These are phyloP conservation scores for Grigorovia yakushimaensis DNA, from an alignment of 805 yeast species.

Conservation along the genomic window DNA sequence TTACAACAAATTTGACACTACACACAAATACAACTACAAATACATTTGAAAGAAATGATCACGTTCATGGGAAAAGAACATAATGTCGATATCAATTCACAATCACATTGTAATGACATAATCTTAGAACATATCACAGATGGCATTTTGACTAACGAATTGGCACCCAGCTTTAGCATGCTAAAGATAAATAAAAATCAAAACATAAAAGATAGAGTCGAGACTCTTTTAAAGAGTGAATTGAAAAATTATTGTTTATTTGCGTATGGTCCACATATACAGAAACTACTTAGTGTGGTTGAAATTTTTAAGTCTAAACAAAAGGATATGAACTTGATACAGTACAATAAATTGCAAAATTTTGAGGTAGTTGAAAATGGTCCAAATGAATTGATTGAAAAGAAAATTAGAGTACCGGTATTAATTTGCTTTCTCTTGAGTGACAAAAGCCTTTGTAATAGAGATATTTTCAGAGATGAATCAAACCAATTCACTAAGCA, in stretches of 20 bases:
- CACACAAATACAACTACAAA: too few species aligned
- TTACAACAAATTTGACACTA: too few species aligned
- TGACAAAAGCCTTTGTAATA: background rate
- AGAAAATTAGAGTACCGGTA: slow-evolving; percentile 16
- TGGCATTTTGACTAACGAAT: background rate
- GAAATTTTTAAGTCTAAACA: slow-evolving; percentile 16
- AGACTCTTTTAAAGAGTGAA: background rate
- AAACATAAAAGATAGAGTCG: background rate
- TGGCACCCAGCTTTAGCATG: background rate
- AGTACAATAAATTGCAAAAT: slow-evolving; percentile 18
- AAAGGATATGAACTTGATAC: slow-evolving; percentile 4
- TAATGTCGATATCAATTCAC: background rate
- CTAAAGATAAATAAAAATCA: background rate
- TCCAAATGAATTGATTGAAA: slow-evolving; percentile 20
- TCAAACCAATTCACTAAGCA: slow-evolving; percentile 11
- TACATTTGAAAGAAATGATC: too few species aligned
- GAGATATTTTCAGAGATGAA: slow-evolving; percentile 3
- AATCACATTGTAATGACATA: background rate
- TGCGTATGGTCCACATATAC: slow-evolving; percentile 23
- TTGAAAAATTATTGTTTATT: slow-evolving; percentile 8
- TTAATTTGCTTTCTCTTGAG: slow-evolving; percentile 8
- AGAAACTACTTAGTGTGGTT: slow-evolving; percentile 17
- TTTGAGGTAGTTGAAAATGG: slow-evolving; percentile 16
- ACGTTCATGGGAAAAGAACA: background rate
- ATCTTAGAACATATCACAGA: background rate